Base-by-base conservation (phyloP, 176 grass and related monocot species). In the Juncus effusus region DNA sequence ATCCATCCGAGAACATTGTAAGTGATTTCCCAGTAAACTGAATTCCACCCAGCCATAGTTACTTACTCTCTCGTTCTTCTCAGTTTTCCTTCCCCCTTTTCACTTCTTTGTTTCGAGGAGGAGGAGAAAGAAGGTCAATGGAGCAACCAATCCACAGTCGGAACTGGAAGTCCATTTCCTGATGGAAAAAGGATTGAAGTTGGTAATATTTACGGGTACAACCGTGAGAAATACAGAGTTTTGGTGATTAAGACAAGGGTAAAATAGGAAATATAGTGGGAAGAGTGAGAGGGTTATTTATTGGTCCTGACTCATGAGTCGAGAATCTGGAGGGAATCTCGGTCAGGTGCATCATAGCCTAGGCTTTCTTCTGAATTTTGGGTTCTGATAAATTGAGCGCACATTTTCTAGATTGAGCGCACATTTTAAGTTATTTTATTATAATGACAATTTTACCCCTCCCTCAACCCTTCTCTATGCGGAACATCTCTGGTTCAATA, bases 1-100 rank as follows among this genome's bases (percentile, higher is more conserved):
- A 97, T 76, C 93, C 93, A 97, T 16, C 93, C 93, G 5, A 97
- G 76, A 42, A 86, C 72, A 66, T 97, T 78, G 77, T 97, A 89
- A 65, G 72, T 38, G 74, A 97, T 63, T 76, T 86, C 88, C 74
- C 82, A 73, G 70, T 54, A 77, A 76, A 86, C 44, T 13, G 82
- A 89, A 75, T 92, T 92, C 93, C 93, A 97, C 61, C 87, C 78
- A 13, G 84, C 89, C 87, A 87, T 78, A 70, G 50, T 79, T 61
- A 66, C 71, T 12, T 42, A 60, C 39, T 42, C 52, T 63, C 60
- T 74, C 44, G 7, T 45, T 63, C 5, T 80, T 36, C 54, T 52
- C 66, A 13, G 4, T 42, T 16, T 37, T 40, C 7, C 51, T 4
- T 54, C n/a, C 14, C 12, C 15, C 61, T 11, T 12, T 13, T 10